phyloP scores from a whole-genome alignment of 495 filamentous ascomycete species.

The Umbilicaria muhlenbergii region DNA sequence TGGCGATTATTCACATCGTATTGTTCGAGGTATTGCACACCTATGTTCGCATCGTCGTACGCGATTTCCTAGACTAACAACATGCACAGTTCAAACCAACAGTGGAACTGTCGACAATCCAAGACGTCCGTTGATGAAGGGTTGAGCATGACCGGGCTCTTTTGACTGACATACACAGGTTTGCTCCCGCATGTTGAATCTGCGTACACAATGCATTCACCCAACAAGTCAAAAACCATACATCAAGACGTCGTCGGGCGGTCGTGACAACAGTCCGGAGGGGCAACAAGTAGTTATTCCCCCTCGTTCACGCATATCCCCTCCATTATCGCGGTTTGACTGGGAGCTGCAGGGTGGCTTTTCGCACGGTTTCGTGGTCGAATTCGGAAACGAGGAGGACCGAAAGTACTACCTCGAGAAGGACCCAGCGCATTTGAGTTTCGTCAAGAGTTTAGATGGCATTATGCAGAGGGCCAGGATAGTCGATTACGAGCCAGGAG shows the following conservation, averaged over 20 bases:
- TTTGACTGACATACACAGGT: slow-evolving; percentile 12
- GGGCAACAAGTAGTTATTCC: slow-evolving; percentile 31
- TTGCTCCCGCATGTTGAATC: slow-evolving; percentile 22
- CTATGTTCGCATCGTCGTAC: too few species aligned
- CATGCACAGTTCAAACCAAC: slow-evolving; percentile 3
- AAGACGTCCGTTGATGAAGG: neutral
- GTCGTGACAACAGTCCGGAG: slow-evolving; percentile 43
- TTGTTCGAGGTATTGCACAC: slow-evolving; percentile 2
- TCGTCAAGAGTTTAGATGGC: slow-evolving; percentile 20
- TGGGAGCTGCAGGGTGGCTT: slow-evolving; percentile 26
- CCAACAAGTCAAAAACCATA: slow-evolving; percentile 33
- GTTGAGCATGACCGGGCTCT: too few species aligned
- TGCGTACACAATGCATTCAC: slow-evolving; percentile 22
- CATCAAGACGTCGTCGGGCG: slow-evolving; percentile 37
- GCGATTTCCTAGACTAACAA: neutral
- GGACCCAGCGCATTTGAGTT: slow-evolving; percentile 34
- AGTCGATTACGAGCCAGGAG: slow-evolving; percentile 25
- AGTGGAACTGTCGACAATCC: neutral
- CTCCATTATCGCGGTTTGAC: neutral
- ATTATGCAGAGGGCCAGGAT: slow-evolving; percentile 20
- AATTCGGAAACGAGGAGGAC: slow-evolving; percentile 42
- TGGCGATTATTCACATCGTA: slow-evolving; percentile 7
- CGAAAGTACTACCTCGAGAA: slow-evolving; percentile 36
- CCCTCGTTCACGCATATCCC: neutral
- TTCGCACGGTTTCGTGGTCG: slow-evolving; percentile 44